Evolutionary conservation across 441 rosid species (phyloP).

Genomic region (Populus trichocarpa): DNA sequence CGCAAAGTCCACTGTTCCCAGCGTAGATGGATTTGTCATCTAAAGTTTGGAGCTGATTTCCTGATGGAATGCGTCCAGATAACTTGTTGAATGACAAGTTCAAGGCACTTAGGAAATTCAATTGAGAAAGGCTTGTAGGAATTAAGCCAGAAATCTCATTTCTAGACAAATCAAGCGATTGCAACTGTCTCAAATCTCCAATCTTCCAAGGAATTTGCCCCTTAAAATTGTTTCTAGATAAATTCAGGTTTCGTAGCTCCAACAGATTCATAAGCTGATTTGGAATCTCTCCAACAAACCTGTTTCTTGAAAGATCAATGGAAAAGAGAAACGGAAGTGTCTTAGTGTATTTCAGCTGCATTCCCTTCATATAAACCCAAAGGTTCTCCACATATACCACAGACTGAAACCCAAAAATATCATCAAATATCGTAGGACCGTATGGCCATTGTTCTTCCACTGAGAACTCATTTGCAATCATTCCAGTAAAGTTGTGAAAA

Average conservation of each 20-base stretch:
- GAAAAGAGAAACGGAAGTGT: conserved; percentile 16
- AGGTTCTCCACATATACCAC: conserved; percentile 14
- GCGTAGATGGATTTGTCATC: conserved; percentile 28
- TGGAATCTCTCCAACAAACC: conserved; percentile 17
- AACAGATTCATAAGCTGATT: conserved; percentile 16
- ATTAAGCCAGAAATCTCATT: conserved; percentile 26
- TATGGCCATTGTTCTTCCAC: neutral
- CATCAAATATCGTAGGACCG: neutral
- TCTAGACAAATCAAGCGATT: conserved; percentile 30
- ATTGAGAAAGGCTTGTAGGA: conserved; percentile 20
- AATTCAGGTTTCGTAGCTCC: conserved; percentile 14
- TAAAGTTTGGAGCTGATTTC: conserved; percentile 28
- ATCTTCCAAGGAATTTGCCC: conserved; percentile 18
- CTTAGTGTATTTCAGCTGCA: neutral
- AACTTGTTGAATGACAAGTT: conserved; percentile 36
- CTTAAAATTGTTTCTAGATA: conserved; percentile 21
- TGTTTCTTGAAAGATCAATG: conserved; percentile 31
- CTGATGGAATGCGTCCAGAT: conserved; percentile 26
- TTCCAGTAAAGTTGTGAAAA: conserved; percentile 10
- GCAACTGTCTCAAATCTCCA: conserved; percentile 9
- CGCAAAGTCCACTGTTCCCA: conserved; percentile 33
- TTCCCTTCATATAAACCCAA: conserved; percentile 15
- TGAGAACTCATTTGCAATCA: neutral
- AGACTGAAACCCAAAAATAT: neutral
- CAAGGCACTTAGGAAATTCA: conserved; percentile 21